These are phyloP conservation scores for Cladosporium sp. DNA, from an alignment of 2,329 filamentous ascomycete genomes.

Conservation along the genomic window DNA sequence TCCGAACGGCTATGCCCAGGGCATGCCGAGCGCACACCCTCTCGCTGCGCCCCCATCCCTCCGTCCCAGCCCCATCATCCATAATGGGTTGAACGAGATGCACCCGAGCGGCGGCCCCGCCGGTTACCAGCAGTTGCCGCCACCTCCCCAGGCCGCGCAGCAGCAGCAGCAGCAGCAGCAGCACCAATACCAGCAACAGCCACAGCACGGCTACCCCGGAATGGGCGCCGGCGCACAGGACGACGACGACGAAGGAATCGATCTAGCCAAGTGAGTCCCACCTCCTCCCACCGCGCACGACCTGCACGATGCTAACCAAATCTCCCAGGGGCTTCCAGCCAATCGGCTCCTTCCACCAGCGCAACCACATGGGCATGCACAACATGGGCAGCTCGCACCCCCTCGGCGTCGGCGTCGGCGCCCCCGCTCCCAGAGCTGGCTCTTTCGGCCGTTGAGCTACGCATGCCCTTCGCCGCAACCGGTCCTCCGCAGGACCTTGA, in stretches of 20 bases:
- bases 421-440: constrained; percentile 2
- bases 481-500: background rate
- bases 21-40: background rate
- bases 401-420: constrained; percentile 1
- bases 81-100: constrained; percentile 13
- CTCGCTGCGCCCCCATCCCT: background rate
- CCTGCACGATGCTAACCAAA: constrained; percentile 15
- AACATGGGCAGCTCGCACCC: constrained; percentile 11
- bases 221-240: constrained; percentile 25
- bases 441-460: background rate
- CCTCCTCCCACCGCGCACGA: background rate
- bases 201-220: constrained; percentile 3
- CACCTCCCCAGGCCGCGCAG: background rate
- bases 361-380: constrained; percentile 21
- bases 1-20: background rate
- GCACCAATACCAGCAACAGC: background rate
- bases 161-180: constrained; percentile 9
- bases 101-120: background rate
- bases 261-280: constrained; percentile 42
- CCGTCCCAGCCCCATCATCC: constrained; percentile 14
- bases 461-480: background rate
- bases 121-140: background rate
- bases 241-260: constrained; percentile 42
- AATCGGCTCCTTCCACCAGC: constrained; percentile 42
- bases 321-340: constrained; percentile 42